A percentile compares a stretch with the other conserved stretches of the same genome.
phyloP scores from a whole-genome alignment of 2,329 filamentous ascomycete genomes.

The Lasiodiplodia theobromae region DNA sequence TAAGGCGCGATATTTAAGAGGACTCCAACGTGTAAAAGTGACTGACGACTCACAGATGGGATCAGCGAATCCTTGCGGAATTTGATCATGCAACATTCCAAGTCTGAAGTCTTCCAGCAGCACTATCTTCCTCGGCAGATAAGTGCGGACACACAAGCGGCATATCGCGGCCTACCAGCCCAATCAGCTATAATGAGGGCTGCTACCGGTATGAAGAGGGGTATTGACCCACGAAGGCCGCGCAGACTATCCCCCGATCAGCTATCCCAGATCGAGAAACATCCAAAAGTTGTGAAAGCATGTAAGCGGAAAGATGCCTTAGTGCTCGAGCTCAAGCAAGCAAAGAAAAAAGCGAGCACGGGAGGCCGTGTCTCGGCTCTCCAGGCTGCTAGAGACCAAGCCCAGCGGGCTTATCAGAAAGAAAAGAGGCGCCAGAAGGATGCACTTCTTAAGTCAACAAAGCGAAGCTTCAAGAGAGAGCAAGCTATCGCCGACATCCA shows the following conservation, averaged over 20 bases:
- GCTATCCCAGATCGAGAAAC: neutral
- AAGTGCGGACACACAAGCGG: constrained; percentile 9
- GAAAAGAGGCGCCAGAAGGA: neutral
- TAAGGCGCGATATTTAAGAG: neutral
- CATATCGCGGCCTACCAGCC: constrained; percentile 6
- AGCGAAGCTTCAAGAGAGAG: neutral
- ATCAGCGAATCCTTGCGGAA: constrained; percentile 19
- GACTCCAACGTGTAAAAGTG: too few relatives aligned
- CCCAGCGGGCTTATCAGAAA: neutral
- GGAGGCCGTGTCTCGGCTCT: neutral
- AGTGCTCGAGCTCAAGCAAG: neutral
- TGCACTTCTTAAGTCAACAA: neutral
- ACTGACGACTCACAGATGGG: neutral
- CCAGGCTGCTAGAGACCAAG: neutral
- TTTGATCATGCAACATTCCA: constrained; percentile 13
- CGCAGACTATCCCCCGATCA: neutral
- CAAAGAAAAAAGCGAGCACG: neutral
- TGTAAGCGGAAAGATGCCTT: neutral
- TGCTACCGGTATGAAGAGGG: constrained; percentile 9
- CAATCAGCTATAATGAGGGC: constrained; percentile 6
- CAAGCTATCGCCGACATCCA: neutral
- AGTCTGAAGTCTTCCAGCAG: constrained; percentile 13
- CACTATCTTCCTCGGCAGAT: constrained; percentile 18
- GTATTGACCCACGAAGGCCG: neutral
- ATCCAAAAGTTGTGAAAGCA: neutral